Conservation (phyloP, 129 eudicot genomes). For the Flaveria trinervia region DNA sequence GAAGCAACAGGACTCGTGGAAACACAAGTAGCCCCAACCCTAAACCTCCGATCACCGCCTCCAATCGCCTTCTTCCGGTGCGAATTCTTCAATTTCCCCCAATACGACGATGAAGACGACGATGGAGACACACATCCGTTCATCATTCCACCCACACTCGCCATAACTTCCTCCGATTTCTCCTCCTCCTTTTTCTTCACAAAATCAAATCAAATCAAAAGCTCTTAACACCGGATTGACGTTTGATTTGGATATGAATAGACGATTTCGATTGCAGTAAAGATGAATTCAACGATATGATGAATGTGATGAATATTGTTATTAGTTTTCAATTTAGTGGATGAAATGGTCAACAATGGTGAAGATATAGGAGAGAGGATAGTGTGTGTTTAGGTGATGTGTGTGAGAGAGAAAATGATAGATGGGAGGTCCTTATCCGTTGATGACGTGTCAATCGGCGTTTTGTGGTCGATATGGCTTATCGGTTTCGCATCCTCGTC, state of each 20-base stretch:
- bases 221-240: background rate
- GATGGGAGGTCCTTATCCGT: conserved; percentile 43
- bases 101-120: conserved; percentile 28
- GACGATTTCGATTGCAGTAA: too few relatives aligned
- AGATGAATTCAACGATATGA: too few relatives aligned
- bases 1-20: conserved; percentile 10
- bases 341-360: too few relatives aligned
- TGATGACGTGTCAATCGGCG: conserved; percentile 38
- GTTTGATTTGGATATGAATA: too few relatives aligned
- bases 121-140: conserved; percentile 38
- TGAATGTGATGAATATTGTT: too few relatives aligned
- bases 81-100: conserved; percentile 31
- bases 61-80: conserved; percentile 28
- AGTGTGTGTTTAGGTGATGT: conserved; percentile 32
- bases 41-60: conserved; percentile 20
- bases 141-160: conserved; percentile 43
- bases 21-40: conserved; percentile 48
- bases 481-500: conserved; percentile 33
- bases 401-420: conserved; percentile 1
- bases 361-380: background rate
- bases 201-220: conserved; percentile 2
- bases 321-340: too few relatives aligned
- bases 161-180: conserved; percentile 32
- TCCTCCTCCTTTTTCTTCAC: background rate
- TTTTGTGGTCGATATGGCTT: conserved; percentile 23